Evolutionary conservation across 2,329 filamentous ascomycete genomes (phyloP), one percentile per base, ranked within the genome.

Genomic region (Reticulascus tulasneorum): DNA sequence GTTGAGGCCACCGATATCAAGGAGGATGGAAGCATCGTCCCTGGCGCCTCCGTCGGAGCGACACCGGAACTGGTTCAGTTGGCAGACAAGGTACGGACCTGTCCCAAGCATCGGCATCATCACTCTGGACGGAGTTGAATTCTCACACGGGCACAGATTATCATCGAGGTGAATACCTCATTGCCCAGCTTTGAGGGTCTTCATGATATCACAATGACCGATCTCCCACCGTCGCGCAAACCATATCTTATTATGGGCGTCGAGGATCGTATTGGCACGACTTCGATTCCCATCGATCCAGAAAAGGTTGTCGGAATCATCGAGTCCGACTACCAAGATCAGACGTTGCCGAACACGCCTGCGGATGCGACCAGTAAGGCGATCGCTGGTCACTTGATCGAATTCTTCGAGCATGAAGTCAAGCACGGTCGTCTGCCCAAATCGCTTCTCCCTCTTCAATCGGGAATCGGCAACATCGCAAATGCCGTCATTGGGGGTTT

Each of bases 141-240:
- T 12, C 16, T 21, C n/a, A n/a, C n/a, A n/a, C n/a, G n/a, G n/a
- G n/a, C n/a, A n/a, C n/a, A n/a, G 44, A 46, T 94, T 63, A 88
- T 94, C 54, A 86, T 94, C 54, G 88, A 94, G 67, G 84, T 94
- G 64, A 94, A 94, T 70, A 94, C 89, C 1, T 71, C 87, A 2
- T 77, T 86, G 33, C 88, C 88, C 6, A 87, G 79, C 27, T 90
- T 94, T 54, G 84, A 93, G 59, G 89, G 87, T 34, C 75, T 94
- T 13, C 88, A 94, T 70, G 89, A 94, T 54, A 94, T 94, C 58
- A 89, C 85, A 44, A 84, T 90, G 75, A 87, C 84, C n/a, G 84
- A 93, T 48, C 67, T 90, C 9, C 88, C 88, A 13, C 88, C 88
- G 3, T 66, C 73, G 47, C 75, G 87, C 49, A 94, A 93, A 67